A percentile compares a stretch with the other conserved stretches of the same genome.
phyloP scores from a whole-genome alignment of 2,329 filamentous ascomycete species.

The Penicillium sp. region DNA sequence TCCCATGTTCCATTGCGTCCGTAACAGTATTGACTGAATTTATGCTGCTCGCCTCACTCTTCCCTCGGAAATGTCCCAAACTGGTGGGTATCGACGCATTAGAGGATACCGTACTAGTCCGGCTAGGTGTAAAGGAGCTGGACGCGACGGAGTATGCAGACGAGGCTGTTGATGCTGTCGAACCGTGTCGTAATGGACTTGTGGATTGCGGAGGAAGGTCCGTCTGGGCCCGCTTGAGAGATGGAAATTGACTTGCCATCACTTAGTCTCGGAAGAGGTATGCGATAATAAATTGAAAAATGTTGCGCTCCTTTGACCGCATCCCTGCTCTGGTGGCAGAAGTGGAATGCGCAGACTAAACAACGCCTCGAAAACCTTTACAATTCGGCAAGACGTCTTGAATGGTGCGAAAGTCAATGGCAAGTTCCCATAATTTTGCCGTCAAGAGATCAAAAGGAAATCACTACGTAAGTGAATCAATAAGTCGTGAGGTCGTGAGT shows the following conservation, averaged over 20 bases:
- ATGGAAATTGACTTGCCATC: slow-evolving; percentile 41
- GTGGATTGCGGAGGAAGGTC: slow-evolving; percentile 42
- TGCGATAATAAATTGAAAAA: slow-evolving; percentile 28
- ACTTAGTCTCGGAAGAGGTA: slow-evolving; percentile 29
- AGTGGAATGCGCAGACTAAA: slow-evolving; percentile 21
- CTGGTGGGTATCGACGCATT: slow-evolving; percentile 57
- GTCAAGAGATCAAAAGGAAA: neutral
- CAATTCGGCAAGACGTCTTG: neutral
- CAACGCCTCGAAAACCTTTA: neutral
- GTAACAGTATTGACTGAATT: slow-evolving; percentile 36
- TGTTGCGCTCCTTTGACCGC: slow-evolving; percentile 35
- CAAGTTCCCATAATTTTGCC: slow-evolving; percentile 3
- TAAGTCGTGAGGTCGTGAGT: slow-evolving; percentile 3
- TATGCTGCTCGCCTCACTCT: slow-evolving; percentile 66
- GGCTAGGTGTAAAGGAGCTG: slow-evolving; percentile 50
- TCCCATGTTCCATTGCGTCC: slow-evolving; percentile 21
- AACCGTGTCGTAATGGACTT: slow-evolving; percentile 52
- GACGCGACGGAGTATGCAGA: slow-evolving; percentile 51
- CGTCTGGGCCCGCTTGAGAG: slow-evolving; percentile 39
- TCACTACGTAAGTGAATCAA: neutral
- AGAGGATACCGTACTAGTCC: slow-evolving; percentile 69
- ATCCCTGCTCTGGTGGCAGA: slow-evolving; percentile 38
- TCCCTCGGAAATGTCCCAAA: slow-evolving; percentile 65
- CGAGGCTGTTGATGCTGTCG: slow-evolving; percentile 54
- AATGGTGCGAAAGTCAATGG: slow-evolving; percentile 5